Evolutionary conservation across 2,329 filamentous ascomycete genomes (phyloP).

Genomic region (Cladobotryum mycophilum): DNA sequence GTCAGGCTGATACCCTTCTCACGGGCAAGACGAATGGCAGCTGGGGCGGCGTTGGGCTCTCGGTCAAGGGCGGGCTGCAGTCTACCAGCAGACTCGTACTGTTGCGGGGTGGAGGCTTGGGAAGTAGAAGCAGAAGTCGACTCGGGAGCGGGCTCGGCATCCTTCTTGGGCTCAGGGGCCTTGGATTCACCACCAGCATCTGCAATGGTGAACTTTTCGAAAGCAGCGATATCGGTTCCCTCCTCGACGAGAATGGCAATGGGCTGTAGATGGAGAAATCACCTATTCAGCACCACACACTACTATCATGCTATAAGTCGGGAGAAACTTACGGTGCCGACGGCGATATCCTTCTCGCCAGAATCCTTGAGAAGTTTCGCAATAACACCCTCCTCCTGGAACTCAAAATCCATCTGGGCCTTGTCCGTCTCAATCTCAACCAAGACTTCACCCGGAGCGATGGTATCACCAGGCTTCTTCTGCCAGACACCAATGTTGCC

Average conservation of each 20-base stretch:
- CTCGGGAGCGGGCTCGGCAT: constrained; percentile 58
- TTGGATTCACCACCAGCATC: constrained; percentile 81
- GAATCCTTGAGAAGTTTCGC: constrained; percentile 91
- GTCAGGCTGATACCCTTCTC: constrained; percentile 77
- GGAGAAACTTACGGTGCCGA: constrained; percentile 74
- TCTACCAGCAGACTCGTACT: constrained; percentile 69
- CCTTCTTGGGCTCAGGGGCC: constrained; percentile 57
- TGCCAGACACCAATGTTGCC: constrained; percentile 98
- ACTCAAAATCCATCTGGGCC: constrained; percentile 99
- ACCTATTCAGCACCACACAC: background rate
- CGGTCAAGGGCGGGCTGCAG: constrained; percentile 82
- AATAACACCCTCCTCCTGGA: constrained; percentile 94
- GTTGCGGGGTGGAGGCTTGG: constrained; percentile 48
- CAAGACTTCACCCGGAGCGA: constrained; percentile 87
- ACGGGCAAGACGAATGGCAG: constrained; percentile 74
- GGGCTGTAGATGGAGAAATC: constrained; percentile 58
- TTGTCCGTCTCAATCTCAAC: constrained; percentile 99
- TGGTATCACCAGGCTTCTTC: constrained; percentile 86
- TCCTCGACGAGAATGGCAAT: constrained; percentile 95
- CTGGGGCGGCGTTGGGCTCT: constrained; percentile 63
- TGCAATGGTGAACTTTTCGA: constrained; percentile 79
- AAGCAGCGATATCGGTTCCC: constrained; percentile 76
- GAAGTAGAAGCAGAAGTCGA: constrained; percentile 44
- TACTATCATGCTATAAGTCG: background rate
- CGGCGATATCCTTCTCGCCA: constrained; percentile 87